These are phyloP conservation scores for Microcyclospora tardicrescens DNA, from an alignment of 2,329 filamentous ascomycete species.

Conservation along the genomic window DNA sequence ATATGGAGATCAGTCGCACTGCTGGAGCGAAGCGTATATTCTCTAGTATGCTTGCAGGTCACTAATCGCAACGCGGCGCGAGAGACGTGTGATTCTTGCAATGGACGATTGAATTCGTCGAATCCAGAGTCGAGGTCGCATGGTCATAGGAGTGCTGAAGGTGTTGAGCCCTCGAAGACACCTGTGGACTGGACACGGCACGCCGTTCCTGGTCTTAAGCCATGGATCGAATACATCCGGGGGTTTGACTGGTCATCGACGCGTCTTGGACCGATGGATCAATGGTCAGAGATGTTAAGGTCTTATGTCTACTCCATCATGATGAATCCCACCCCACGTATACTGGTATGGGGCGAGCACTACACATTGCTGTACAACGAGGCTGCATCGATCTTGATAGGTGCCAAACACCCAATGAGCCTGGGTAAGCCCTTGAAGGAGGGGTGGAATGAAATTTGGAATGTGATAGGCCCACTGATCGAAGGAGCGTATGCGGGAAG, in stretches of 20 bases:
- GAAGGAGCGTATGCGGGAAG: conserved; percentile 12
- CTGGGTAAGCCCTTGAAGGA: conserved; percentile 10
- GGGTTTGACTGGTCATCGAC: conserved; percentile 19
- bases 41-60: neutral
- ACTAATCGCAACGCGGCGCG: neutral
- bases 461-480: conserved; percentile 9
- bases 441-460: conserved; percentile 14
- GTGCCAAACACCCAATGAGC: conserved; percentile 12
- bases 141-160: neutral
- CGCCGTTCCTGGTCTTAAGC: conserved; percentile 9
- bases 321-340: conserved; percentile 19
- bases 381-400: conserved; percentile 15
- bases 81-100: neutral
- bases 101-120: neutral
- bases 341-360: conserved; percentile 22
- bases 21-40: neutral
- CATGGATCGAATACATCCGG: conserved; percentile 15
- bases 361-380: conserved; percentile 21
- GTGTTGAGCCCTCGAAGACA: neutral
- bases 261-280: conserved; percentile 15
- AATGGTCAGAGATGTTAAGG: conserved; percentile 16
- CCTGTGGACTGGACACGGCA: conserved; percentile 18
- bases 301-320: conserved; percentile 14
- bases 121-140: neutral
- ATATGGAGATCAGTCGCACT: neutral